Base-by-base conservation (phyloP, 1,284 basidiomycete genomes). In the Cryptococcus amylolentus region DNA sequence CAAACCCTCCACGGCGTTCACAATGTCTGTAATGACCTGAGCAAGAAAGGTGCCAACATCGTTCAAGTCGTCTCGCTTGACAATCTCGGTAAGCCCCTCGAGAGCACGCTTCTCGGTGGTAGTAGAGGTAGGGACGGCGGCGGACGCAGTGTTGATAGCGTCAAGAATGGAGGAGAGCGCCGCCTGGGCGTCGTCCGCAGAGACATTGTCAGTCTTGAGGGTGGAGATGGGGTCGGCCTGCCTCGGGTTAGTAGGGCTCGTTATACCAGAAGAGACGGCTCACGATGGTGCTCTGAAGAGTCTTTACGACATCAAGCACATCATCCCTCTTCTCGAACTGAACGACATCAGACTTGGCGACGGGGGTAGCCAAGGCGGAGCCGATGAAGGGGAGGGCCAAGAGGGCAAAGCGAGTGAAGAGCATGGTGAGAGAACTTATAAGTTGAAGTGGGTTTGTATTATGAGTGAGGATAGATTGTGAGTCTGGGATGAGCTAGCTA, bases 41-140 rank as follows among this genome's bases (percentile, higher is more conserved):
- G 62, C 62, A 23, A 64, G 39, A 10, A 61, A 56, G n/a, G 18
- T 20, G 31, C 56, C 59, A 28, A 64, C 62, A 10, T 43, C 44
- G 6, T 54, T 23, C 18, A 64, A 20, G 45, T 61, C 56, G n/a
- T 61, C 56, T 51, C 49, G 48, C 51, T 42, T 49, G 38, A 49
- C 41, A 45, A 46, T 40, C 53, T 52, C 26, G 48, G 35, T 44
- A 51, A 44, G n/a, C 28, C 18, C 18, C 44, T 39, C 16, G 20
- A 52, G 28, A 13, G 23, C 46, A 6, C 56, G 45, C 31, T 48
- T 50, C 14, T 44, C 47, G 18, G 52, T 40, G 16, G 52, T 39
- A 16, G 49, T 42, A 8, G 27, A 38, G 38, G 35, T 47, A 13
- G 49, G 13, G 23, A 52, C 44, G 26, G 31, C 20, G 26, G 40